phyloP scores from a whole-genome alignment of 768 basidiomycete species.

The Leccinum ochraceum region DNA sequence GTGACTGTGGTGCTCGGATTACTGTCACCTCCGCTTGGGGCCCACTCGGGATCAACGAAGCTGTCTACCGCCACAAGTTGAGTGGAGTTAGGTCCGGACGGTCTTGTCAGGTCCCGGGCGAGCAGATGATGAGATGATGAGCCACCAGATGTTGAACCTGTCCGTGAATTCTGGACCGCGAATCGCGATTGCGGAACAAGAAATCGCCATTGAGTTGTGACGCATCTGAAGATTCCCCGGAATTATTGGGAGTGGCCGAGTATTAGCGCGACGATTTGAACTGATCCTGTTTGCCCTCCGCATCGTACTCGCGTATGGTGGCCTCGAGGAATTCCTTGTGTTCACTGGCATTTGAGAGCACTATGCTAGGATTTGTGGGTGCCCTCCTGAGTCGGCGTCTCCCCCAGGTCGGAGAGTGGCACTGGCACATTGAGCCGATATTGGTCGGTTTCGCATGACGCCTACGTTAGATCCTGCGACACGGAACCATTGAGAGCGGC shows the following conservation, averaged over 20 bases:
- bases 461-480: conserved; percentile 39
- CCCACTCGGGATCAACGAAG: conserved; percentile 2
- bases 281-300: conserved; percentile 16
- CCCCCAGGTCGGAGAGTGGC: conserved; percentile 60
- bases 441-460: too few species aligned
- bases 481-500: conserved; percentile 46
- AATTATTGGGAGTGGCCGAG: conserved; percentile 50
- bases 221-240: conserved; percentile 30
- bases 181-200: conserved; percentile 9
- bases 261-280: conserved; percentile 15
- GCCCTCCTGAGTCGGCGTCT: conserved; percentile 30
- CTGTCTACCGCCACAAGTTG: conserved; percentile 6
- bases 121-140: conserved; percentile 37
- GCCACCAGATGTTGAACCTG: conserved; percentile 39
- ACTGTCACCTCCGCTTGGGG: conserved; percentile 3
- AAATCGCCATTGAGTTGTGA: conserved; percentile 18
- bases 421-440: conserved; percentile 43
- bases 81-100: conserved; percentile 14
- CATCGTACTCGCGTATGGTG: conserved; percentile 29
- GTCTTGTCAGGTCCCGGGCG: conserved; percentile 33
- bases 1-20: conserved; percentile 7
- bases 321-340: conserved; percentile 24
- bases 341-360: conserved; percentile 28
- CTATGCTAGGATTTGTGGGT: conserved; percentile 40
- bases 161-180: conserved; percentile 12